Base-by-base conservation (phyloP, 768 basidiomycete genomes). In the Leccinum olivaceopallidum region DNA sequence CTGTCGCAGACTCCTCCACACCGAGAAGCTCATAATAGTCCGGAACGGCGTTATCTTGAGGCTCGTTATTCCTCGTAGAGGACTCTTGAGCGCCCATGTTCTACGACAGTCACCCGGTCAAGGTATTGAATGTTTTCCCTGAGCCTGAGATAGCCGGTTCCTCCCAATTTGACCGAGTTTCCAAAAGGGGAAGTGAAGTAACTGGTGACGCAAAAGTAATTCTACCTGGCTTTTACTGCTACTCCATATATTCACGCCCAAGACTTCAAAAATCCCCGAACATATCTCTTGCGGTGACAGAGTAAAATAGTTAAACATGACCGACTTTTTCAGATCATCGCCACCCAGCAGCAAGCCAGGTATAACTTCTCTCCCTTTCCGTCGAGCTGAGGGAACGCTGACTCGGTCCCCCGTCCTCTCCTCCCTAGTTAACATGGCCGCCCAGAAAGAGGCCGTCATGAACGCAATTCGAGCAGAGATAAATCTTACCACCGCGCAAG, bases 11-110 rank as follows among this genome's bases (percentile, higher is more conserved):
- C 68, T 95, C 94, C 42, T 87, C 85, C 1, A 97, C 83, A 48
- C 86, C 86, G 4, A 97, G 79, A 16, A 96, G 80, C 56, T 88
- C 78, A 71, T 97, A 97, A 72, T 95, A 96, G 70, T 95, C 89
- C 18, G 80, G 73, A 8, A 73, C 66, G 6, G 73, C 68, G 26
- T 62, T 65, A 1, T 69, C 72, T 2, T 68, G 64, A 4, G 63
- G 61, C 36, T 63, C 66, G 24, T 71, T 60, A 12, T 76, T 64
- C 48, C 77, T 77, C 20, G 77, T 75, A 48, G 82, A 79, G 1
- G 90, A 92, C 76, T 86, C 88, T 22, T 79, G 73, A 30, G 89
- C 88, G 10, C 90, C 90, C 90, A 92, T 92, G 6, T 28, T 59
- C 22, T 56, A 55, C 16, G 30, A 49, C 8, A 7, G 52, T n/a